These are phyloP conservation scores for Lentinus brumalis DNA, from an alignment of 768 basidiomycete species.

Conservation along the genomic window DNA sequence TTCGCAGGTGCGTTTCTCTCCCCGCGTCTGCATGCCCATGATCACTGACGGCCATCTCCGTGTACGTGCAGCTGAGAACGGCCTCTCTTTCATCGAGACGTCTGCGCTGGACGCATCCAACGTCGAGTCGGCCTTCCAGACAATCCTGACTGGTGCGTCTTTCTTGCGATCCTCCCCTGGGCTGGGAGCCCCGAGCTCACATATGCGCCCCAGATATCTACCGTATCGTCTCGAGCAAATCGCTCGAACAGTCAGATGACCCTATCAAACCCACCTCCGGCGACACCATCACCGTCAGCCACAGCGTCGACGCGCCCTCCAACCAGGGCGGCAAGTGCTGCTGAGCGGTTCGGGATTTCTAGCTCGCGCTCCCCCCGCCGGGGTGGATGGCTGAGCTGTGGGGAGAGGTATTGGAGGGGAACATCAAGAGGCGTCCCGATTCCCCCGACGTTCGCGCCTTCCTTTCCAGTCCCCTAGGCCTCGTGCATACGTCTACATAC, in stretches of 20 bases:
- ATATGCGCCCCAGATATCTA: constrained; percentile 77
- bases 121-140: constrained; percentile 97
- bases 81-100: constrained; percentile 95
- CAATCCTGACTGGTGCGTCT: constrained; percentile 82
- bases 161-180: not conserved
- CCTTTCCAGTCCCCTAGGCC: constrained; percentile 3
- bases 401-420: not conserved
- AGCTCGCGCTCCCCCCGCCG: not conserved
- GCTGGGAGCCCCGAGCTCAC: not conserved
- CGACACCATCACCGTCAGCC: constrained; percentile 83
- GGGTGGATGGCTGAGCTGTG: not conserved
- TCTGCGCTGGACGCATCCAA: constrained; percentile 99
- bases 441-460: not conserved
- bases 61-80: constrained; percentile 72
- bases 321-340: constrained; percentile 67
- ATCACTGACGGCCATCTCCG: not conserved
- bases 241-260: constrained; percentile 82
- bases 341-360: constrained; percentile 30
- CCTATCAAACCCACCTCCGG: constrained; percentile 78
- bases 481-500: constrained; percentile 24
- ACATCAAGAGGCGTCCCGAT: not conserved
- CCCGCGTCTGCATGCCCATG: not conserved
- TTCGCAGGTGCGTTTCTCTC: constrained; percentile 69
- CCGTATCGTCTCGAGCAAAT: constrained; percentile 94
- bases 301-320: constrained; percentile 65